Conservation (phyloP, 2,329 filamentous ascomycete genomes). For the Pseudocercospora cruenta region DNA sequence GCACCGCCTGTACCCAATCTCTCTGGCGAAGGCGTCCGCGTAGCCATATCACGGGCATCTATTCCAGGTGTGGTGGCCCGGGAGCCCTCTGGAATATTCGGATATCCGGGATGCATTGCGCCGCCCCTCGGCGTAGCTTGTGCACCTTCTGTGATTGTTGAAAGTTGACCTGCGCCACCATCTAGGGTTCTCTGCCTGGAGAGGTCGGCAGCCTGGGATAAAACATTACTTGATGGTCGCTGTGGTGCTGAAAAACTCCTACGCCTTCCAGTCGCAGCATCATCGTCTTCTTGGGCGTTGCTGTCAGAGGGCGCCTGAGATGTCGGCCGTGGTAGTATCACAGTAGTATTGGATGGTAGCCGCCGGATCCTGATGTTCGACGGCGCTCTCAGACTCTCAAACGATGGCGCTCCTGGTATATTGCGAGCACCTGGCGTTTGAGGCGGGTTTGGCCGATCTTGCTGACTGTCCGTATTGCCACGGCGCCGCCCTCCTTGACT, state of each 20-base stretch:
- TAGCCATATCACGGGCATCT: conserved; percentile 25
- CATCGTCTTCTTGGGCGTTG: conserved; percentile 22
- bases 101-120: conserved; percentile 16
- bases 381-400: conserved; percentile 36
- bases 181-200: conserved; percentile 32
- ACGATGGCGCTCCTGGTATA: conserved; percentile 29
- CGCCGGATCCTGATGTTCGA: conserved; percentile 39
- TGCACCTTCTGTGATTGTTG: conserved; percentile 34
- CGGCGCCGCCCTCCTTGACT: conserved; percentile 22
- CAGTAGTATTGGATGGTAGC: conserved; percentile 27
- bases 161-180: conserved; percentile 28
- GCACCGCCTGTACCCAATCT: conserved; percentile 21
- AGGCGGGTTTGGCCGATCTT: conserved; percentile 23
- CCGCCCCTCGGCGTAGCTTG: conserved; percentile 21
- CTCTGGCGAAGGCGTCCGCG: conserved; percentile 23
- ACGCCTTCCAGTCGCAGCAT: conserved; percentile 31
- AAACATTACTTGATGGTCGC: conserved; percentile 25
- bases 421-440: conserved; percentile 24
- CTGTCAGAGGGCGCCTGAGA: conserved; percentile 21
- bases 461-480: conserved; percentile 21
- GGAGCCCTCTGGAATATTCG: conserved; percentile 21
- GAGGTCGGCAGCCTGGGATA: conserved; percentile 25
- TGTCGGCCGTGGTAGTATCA: conserved; percentile 18
- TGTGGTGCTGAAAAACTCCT: conserved; percentile 39
- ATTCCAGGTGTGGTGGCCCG: conserved; percentile 27